phyloP scores from a whole-genome alignment of 345 rosid species.

The Balakata baccata region DNA sequence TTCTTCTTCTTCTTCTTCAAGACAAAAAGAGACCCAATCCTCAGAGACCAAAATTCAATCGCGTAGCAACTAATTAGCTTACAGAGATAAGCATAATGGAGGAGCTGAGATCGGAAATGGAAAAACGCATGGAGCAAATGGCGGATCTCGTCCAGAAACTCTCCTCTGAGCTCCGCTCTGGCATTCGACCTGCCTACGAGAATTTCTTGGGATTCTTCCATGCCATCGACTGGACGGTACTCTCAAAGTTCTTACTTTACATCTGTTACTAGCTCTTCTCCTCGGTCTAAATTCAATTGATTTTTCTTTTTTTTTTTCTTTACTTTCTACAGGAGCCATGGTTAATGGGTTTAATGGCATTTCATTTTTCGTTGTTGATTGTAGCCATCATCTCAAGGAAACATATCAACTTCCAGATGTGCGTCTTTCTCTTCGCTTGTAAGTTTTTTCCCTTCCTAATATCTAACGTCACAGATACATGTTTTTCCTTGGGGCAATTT shows the following conservation, averaged over 20 bases:
- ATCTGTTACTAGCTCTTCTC: not conserved
- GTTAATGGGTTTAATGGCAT: constrained; percentile 61
- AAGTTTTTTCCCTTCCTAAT: constrained; percentile 27
- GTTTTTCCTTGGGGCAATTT: not conserved
- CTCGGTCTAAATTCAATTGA: not conserved
- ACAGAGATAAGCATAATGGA: constrained; percentile 40
- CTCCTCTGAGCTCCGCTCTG: constrained; percentile 73
- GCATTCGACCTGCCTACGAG: constrained; percentile 70
- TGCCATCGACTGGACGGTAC: constrained; percentile 93
- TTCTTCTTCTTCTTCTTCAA: too few species aligned
- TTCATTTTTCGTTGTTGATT: constrained; percentile 56
- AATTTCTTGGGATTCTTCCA: constrained; percentile 80
- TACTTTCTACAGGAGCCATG: constrained; percentile 64
- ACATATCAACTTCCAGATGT: constrained; percentile 78
- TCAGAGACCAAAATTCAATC: not conserved
- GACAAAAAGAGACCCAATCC: not conserved
- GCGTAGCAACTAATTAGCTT: not conserved
- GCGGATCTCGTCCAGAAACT: constrained; percentile 80
- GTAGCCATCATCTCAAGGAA: constrained; percentile 55
- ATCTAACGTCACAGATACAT: not conserved
- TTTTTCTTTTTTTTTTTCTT: not conserved
- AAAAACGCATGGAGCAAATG: constrained; percentile 72
- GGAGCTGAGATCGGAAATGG: constrained; percentile 63
- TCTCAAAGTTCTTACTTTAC: not conserved
- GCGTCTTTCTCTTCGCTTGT: constrained; percentile 72